Conservation (phyloP, 768 basidiomycete species). For the Podaxis carcinomalis region DNA sequence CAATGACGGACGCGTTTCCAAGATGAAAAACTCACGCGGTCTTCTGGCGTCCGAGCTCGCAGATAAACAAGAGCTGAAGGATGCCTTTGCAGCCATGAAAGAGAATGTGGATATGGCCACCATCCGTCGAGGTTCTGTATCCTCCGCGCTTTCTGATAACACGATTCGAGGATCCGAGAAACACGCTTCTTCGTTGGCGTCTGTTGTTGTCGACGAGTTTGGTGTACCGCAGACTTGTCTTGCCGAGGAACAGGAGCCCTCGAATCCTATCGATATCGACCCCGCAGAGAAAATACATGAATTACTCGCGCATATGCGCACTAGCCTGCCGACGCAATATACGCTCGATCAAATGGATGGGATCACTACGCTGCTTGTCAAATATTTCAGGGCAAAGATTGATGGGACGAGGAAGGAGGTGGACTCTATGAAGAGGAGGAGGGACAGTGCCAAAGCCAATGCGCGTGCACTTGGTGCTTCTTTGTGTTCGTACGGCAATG, state of each 20-base stretch:
- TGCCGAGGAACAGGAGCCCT: neutral
- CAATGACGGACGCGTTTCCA: constrained; percentile 42
- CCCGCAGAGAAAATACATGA: neutral
- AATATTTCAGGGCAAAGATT: constrained; percentile 48
- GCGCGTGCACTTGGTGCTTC: neutral
- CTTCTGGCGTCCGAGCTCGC: neutral
- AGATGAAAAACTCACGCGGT: constrained; percentile 57
- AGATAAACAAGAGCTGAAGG: neutral
- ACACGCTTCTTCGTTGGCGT: neutral
- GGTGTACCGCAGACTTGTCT: neutral
- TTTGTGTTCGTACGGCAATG: neutral
- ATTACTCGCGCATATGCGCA: constrained; percentile 3
- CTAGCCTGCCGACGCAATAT: neutral
- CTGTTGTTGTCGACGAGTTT: constrained; percentile 3
- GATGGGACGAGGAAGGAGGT: constrained; percentile 50
- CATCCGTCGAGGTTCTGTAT: constrained; percentile 7
- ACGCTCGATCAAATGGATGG: constrained; percentile 7
- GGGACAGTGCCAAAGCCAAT: constrained; percentile 9
- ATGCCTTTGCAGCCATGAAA: constrained; percentile 3
- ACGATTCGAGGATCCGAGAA: constrained; percentile 5
- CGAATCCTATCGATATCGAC: constrained; percentile 1
- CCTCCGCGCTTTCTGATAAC: constrained; percentile 7
- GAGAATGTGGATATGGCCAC: constrained; percentile 11
- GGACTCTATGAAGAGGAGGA: constrained; percentile 36
- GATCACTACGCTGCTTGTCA: constrained; percentile 26